phyloP scores from a whole-genome alignment of 2,329 filamentous ascomycete genomes.

The Cytospora paraplurivora region DNA sequence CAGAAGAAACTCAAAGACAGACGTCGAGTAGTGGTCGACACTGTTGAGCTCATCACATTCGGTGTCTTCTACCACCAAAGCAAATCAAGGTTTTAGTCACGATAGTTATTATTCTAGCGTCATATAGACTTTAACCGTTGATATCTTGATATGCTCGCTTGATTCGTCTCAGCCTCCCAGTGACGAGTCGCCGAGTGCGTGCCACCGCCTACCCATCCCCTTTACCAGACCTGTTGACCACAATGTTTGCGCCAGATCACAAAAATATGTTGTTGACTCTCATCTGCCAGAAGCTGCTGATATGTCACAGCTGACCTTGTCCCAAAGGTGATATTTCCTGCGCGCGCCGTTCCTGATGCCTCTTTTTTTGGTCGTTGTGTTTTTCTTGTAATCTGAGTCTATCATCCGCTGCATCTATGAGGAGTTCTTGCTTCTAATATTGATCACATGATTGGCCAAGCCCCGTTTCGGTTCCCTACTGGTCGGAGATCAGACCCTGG shows the following conservation, averaged over 20 bases:
- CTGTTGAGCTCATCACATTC: background rate
- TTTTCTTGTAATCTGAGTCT: conserved; percentile 10
- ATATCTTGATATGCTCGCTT: conserved; percentile 25
- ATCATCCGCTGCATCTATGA: conserved; percentile 12
- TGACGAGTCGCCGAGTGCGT: background rate
- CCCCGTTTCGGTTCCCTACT: conserved; percentile 27
- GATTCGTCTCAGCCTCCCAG: conserved; percentile 10
- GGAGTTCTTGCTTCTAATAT: conserved; percentile 9
- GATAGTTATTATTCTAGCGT: conserved; percentile 23
- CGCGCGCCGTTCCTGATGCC: conserved; percentile 25
- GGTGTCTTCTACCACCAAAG: background rate
- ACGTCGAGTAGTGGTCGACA: background rate
- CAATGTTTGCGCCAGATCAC: conserved; percentile 8
- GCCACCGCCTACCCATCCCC: background rate
- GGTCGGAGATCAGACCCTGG: conserved; percentile 49
- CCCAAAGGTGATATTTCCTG: conserved; percentile 8
- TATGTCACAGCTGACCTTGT: conserved; percentile 18
- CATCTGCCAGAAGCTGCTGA: conserved; percentile 8
- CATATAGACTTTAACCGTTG: conserved; percentile 11
- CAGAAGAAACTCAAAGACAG: too few species aligned
- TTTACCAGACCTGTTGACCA: background rate
- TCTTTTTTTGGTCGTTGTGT: conserved; percentile 17
- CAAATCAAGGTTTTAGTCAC: conserved; percentile 1
- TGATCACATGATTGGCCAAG: conserved; percentile 10
- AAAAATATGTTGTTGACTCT: conserved; percentile 1